These are phyloP conservation scores for Chrysoporthe austroafricana DNA, from an alignment of 2,329 filamentous ascomycete genomes.

Conservation along the genomic window DNA sequence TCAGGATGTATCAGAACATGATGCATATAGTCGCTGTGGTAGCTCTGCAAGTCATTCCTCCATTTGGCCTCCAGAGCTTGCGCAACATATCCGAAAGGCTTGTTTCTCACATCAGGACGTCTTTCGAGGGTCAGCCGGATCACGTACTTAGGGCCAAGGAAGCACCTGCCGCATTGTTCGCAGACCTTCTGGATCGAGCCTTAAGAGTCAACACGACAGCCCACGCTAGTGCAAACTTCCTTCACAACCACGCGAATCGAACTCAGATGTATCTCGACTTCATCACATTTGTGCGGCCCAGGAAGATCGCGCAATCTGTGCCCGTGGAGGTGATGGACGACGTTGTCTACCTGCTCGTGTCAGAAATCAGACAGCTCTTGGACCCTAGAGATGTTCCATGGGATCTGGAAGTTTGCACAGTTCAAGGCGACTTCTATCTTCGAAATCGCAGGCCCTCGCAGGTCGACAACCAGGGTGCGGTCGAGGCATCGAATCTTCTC, in stretches of 20 bases:
- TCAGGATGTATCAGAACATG: conserved; percentile 95
- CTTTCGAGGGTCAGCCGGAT: conserved; percentile 81
- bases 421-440: conserved; percentile 61
- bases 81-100: conserved; percentile 83
- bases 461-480: conserved; percentile 42
- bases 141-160: conserved; percentile 89
- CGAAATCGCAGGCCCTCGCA: conserved; percentile 50
- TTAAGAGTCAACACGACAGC: conserved; percentile 91
- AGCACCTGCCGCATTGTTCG: conserved; percentile 86
- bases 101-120: conserved; percentile 79
- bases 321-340: conserved; percentile 69
- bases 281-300: conserved; percentile 67
- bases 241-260: conserved; percentile 85
- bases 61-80: conserved; percentile 83
- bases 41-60: conserved; percentile 88
- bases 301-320: conserved; percentile 66
- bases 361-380: conserved; percentile 71
- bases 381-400: conserved; percentile 69
- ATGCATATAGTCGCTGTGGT: conserved; percentile 88
- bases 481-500: conserved; percentile 66
- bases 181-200: conserved; percentile 81
- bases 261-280: conserved; percentile 97
- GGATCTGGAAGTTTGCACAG: conserved; percentile 64
- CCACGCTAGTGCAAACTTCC: conserved; percentile 90
- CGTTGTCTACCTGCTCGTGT: conserved; percentile 63